These are phyloP conservation scores for Elongisporangium senticosum DNA, from an alignment of 352 stramenopile species.

Conservation along the genomic window DNA sequence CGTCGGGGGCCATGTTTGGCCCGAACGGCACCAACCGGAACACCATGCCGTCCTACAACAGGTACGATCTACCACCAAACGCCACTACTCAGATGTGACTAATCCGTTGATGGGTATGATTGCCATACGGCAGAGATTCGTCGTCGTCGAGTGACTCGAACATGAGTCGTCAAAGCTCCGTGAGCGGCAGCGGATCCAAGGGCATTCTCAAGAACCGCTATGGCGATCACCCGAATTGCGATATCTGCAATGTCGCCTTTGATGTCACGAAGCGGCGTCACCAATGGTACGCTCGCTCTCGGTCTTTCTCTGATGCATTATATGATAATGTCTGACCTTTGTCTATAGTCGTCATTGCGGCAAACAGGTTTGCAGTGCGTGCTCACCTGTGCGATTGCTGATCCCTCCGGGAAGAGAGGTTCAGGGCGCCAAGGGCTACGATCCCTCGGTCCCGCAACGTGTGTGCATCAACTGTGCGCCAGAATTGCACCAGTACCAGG, in stretches of 20 bases:
- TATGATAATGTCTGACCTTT: conserved; percentile 3
- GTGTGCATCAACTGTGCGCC: conserved; percentile 55
- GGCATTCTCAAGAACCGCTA: conserved; percentile 66
- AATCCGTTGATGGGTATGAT: neutral
- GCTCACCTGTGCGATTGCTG: conserved; percentile 40
- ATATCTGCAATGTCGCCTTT: conserved; percentile 52
- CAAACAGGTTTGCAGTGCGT: conserved; percentile 43
- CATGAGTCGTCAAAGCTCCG: conserved; percentile 6
- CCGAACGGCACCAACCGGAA: neutral
- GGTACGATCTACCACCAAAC: neutral
- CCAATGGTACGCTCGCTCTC: conserved; percentile 28
- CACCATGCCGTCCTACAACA: neutral
- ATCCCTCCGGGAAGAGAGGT: conserved; percentile 36
- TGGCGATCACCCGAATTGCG: conserved; percentile 49
- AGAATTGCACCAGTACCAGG: conserved; percentile 37
- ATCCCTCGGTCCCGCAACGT: conserved; percentile 40
- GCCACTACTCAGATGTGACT: neutral
- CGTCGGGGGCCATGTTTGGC: neutral
- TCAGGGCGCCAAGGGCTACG: conserved; percentile 42
- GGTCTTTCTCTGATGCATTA: neutral
- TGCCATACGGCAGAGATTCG: conserved; percentile 16
- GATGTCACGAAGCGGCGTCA: conserved; percentile 55
- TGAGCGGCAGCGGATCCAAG: conserved; percentile 16
- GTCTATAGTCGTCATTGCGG: conserved; percentile 26
- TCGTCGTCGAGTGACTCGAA: conserved; percentile 34